phyloP scores from a whole-genome alignment of 2,329 filamentous ascomycete genomes.

The Sclerotinia spermophila region DNA sequence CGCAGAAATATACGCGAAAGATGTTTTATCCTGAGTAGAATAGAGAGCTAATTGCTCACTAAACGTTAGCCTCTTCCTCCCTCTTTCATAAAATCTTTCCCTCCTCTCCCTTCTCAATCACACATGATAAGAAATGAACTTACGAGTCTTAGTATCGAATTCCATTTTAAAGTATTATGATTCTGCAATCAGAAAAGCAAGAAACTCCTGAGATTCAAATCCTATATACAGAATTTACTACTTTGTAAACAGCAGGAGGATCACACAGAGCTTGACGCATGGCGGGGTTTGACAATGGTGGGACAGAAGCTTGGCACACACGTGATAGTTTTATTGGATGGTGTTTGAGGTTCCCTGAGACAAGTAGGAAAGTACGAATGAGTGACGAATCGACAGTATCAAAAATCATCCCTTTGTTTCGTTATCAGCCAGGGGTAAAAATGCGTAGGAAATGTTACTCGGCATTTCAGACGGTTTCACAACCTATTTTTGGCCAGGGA shows the following conservation, averaged over 20 bases:
- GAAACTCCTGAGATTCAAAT: neutral
- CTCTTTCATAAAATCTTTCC: neutral
- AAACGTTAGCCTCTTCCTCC: neutral
- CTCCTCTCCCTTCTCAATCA: neutral
- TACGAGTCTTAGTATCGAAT: slow-evolving; percentile 70
- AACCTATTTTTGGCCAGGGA: neutral
- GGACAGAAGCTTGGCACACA: neutral
- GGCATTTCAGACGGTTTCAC: neutral
- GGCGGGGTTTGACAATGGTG: slow-evolving; percentile 18
- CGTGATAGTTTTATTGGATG: slow-evolving; percentile 1
- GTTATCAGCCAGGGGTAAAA: neutral
- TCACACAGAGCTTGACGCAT: neutral
- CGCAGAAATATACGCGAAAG: slow-evolving; percentile 83
- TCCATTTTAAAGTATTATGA: slow-evolving; percentile 52
- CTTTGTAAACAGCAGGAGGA: neutral
- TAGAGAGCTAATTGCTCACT: slow-evolving; percentile 58
- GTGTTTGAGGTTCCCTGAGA: neutral
- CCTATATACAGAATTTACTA: neutral
- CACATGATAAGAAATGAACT: slow-evolving; percentile 35
- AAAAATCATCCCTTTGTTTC: neutral
- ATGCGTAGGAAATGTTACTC: neutral
- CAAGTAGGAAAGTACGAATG: neutral
- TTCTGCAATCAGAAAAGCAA: neutral
- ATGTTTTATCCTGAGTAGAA: slow-evolving; percentile 74
- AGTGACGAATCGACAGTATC: neutral